Evolutionary conservation across 2,329 filamentous ascomycete species (phyloP).

Genomic region (Stenocarpella maydis): DNA sequence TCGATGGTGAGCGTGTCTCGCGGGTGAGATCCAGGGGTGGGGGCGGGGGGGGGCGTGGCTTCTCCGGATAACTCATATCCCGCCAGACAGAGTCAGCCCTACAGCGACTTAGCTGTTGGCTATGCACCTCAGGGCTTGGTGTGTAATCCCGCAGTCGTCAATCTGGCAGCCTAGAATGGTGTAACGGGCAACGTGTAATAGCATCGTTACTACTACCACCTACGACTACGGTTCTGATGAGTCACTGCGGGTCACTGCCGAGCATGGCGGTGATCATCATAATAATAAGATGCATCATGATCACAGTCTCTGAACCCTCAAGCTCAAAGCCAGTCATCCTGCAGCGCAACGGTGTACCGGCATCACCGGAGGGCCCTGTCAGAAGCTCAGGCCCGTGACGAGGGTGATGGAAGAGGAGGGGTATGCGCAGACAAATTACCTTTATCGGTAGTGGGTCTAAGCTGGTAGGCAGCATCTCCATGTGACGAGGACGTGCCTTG

Average conservation of each 20-base stretch:
- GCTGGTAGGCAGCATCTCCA: neutral
- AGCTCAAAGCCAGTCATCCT: neutral
- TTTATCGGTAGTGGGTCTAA: too few relatives aligned
- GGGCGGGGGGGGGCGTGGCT: neutral
- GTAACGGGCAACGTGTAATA: neutral
- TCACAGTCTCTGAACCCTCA: neutral
- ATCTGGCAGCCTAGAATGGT: conserved; percentile 17
- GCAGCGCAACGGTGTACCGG: neutral
- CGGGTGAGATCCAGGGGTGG: neutral
- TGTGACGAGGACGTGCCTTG: conserved; percentile 1
- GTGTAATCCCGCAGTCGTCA: conserved; percentile 9
- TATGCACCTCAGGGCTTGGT: neutral
- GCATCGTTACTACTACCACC: neutral
- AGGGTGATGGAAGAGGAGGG: neutral
- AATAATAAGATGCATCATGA: neutral
- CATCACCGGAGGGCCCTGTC: neutral
- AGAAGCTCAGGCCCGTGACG: conserved; percentile 16
- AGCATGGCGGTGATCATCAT: conserved; percentile 1
- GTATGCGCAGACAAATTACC: neutral
- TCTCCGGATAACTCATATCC: conserved; percentile 2
- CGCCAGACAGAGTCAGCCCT: conserved; percentile 15
- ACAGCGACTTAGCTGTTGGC: conserved; percentile 10
- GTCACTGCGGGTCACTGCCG: conserved; percentile 4
- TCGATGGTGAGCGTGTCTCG: conserved; percentile 3
- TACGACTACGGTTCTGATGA: conserved; percentile 4